These are phyloP conservation scores for Dictyostelium brefeldianum DNA, from an alignment of 78 protist species.

Conservation along the genomic window DNA sequence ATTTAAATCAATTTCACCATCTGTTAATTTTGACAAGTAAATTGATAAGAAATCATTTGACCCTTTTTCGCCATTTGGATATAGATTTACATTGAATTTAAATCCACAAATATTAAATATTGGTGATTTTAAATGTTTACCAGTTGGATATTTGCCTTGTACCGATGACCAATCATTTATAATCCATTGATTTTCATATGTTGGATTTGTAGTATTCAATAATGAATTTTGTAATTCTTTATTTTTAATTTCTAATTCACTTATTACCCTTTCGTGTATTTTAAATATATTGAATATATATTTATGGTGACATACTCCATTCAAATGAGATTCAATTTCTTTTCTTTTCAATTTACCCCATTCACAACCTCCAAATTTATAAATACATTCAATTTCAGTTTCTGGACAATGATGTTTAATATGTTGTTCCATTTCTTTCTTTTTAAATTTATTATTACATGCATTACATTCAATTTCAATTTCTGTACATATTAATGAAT, in stretches of 20 bases:
- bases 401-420: not conserved
- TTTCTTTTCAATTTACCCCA: not conserved
- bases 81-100: no score
- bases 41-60: no score
- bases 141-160: not conserved
- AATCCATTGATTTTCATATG: not conserved
- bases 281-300: not conserved
- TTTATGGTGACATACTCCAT: not conserved
- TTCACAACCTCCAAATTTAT: not conserved
- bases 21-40: no score
- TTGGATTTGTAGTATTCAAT: not conserved
- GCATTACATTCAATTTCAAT: not conserved
- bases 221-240: not conserved
- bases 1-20: no score
- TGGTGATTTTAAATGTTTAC: not conserved
- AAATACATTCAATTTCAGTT: not conserved
- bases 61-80: no score
- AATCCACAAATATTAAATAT: no score
- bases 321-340: not conserved
- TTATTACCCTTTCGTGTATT: not conserved
- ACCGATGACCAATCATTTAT: no score
- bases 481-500: not conserved
- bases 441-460: not conserved
- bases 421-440: not conserved
- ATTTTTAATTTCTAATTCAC: constrained; percentile 7